These are phyloP conservation scores for Nigrospora osmanthi DNA, from an alignment of 2,329 filamentous ascomycete species.

Conservation along the genomic window DNA sequence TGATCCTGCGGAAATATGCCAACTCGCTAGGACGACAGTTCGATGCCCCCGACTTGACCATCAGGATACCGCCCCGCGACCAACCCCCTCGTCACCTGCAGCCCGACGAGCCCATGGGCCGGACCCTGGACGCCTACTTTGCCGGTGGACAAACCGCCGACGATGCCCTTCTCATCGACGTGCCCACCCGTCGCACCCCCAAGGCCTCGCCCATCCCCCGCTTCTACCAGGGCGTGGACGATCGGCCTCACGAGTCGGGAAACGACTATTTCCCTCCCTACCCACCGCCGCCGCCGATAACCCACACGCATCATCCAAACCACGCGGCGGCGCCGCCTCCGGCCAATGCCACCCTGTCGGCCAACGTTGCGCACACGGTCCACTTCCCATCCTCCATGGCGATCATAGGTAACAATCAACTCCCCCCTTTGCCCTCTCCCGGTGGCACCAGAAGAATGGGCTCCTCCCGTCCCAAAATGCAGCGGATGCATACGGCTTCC, in stretches of 20 bases:
- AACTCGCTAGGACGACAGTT: constrained; percentile 86
- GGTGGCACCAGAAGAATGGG: constrained; percentile 47
- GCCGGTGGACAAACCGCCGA: constrained; percentile 81
- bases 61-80: constrained; percentile 71
- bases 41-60: constrained; percentile 80
- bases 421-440: constrained; percentile 76
- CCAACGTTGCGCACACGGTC: constrained; percentile 15
- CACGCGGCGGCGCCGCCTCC: too few relatives aligned
- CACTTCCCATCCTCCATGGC: constrained; percentile 61
- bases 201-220: constrained; percentile 60
- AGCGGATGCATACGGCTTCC: constrained; percentile 70
- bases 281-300: constrained; percentile 9
- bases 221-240: constrained; percentile 16
- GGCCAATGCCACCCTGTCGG: too few relatives aligned
- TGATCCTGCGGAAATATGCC: constrained; percentile 86
- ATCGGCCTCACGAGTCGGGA: constrained; percentile 23
- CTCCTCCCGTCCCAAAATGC: constrained; percentile 41
- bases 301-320: constrained; percentile 10
- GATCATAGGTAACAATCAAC: constrained; percentile 70
- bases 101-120: constrained; percentile 77
- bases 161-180: constrained; percentile 86
- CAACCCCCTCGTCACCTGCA: constrained; percentile 57
- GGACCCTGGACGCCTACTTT: constrained; percentile 74
- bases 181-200: constrained; percentile 68
- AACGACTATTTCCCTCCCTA: constrained; percentile 26